These are phyloP conservation scores for Metarhizium brunneum DNA, from an alignment of 2,329 filamentous ascomycete species.

Conservation along the genomic window DNA sequence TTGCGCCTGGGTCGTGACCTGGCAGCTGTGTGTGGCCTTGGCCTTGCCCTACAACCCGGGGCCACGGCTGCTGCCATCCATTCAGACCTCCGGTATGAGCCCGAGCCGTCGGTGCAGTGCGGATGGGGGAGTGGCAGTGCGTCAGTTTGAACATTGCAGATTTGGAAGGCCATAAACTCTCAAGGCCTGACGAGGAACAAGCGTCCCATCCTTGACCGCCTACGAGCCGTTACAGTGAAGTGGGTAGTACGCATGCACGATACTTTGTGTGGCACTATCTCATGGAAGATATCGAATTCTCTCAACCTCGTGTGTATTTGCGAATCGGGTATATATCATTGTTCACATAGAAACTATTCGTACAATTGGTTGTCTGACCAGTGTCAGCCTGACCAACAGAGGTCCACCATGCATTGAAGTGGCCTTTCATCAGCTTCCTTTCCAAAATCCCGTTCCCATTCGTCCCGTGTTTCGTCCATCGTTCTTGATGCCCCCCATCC, in stretches of 20 bases:
- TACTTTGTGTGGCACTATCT: too few species aligned
- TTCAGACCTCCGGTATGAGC: background rate
- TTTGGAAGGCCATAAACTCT: too few species aligned
- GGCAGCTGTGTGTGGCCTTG: background rate
- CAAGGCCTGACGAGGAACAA: background rate
- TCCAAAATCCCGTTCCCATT: background rate
- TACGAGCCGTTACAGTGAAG: too few species aligned
- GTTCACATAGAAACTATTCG: constrained; percentile 9
- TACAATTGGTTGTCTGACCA: constrained; percentile 6
- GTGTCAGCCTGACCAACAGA: background rate
- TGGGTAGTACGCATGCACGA: background rate
- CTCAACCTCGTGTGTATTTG: background rate
- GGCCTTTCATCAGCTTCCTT: background rate
- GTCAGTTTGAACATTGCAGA: too few species aligned
- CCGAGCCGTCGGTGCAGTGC: background rate
- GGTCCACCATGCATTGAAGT: background rate
- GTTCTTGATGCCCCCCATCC: background rate
- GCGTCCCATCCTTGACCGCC: background rate
- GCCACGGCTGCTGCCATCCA: too few species aligned
- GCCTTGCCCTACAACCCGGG: too few species aligned
- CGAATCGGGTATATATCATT: constrained; percentile 12
- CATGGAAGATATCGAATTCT: background rate
- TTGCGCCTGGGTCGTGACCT: background rate
- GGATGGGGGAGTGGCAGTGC: background rate
- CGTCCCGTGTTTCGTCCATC: background rate